Conservation (phyloP, 2,329 filamentous ascomycete genomes). For the Colletotrichum musicola region DNA sequence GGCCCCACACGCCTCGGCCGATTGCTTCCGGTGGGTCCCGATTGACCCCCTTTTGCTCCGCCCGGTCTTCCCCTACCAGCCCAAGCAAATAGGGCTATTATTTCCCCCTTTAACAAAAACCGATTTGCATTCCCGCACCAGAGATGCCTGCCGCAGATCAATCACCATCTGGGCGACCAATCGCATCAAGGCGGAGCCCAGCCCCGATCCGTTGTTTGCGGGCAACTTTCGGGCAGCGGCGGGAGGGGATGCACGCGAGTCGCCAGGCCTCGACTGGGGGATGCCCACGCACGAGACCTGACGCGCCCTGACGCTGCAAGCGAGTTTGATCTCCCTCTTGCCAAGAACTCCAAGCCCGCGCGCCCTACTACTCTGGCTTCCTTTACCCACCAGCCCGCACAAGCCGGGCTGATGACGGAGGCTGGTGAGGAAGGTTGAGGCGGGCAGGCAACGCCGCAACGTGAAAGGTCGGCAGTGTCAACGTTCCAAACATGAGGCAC, state of each 20-base stretch:
- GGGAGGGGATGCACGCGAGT: conserved; percentile 9
- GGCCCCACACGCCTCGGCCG: conserved; percentile 12
- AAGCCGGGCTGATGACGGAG: no score
- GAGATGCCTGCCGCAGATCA: conserved; percentile 34
- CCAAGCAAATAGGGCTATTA: no score
- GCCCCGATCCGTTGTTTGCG: not conserved
- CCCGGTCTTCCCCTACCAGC: no score
- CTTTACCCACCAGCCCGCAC: no score
- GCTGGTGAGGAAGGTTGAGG: no score
- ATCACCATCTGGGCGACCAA: conserved; percentile 18
- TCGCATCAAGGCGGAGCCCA: conserved; percentile 11
- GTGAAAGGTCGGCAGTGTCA: not conserved
- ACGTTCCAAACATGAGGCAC: no score
- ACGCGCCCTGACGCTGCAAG: conserved; percentile 32
- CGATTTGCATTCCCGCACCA: conserved; percentile 31
- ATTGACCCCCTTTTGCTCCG: not conserved
- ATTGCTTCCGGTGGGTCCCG: conserved; percentile 1
- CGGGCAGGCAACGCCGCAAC: no score
- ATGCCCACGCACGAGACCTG: conserved; percentile 6
- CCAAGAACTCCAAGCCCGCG: conserved; percentile 17
- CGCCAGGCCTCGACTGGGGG: not conserved
- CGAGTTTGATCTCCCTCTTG: conserved; percentile 34
- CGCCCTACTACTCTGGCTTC: no score
- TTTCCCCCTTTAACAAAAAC: not conserved
- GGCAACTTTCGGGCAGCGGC: not conserved